These are phyloP conservation scores for Geranium rotundifolium DNA, from an alignment of 345 rosid genomes.

Conservation along the genomic window DNA sequence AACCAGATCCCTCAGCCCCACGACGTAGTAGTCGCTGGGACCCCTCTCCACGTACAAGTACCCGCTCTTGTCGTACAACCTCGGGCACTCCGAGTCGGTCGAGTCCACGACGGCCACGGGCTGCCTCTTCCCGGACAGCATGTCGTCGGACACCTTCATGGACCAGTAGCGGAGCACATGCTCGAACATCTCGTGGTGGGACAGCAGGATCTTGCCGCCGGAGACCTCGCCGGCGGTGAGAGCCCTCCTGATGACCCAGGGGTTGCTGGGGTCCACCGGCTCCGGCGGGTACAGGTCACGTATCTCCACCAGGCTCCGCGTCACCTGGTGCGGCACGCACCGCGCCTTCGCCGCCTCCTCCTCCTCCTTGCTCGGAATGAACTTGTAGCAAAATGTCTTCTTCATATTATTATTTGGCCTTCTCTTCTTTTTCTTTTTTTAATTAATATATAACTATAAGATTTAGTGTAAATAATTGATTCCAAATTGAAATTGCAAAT, in stretches of 20 bases:
- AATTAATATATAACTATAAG: no score
- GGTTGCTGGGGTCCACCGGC: constrained; percentile 10
- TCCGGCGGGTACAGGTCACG: not conserved
- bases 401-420: constrained; percentile 2
- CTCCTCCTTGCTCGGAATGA: constrained; percentile 21
- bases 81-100: constrained; percentile 20
- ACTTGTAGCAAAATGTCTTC: constrained; percentile 20
- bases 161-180: constrained; percentile 24
- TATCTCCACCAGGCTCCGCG: constrained; percentile 18
- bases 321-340: constrained; percentile 5
- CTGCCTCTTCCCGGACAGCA: constrained; percentile 12
- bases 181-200: constrained; percentile 14
- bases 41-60: constrained; percentile 19
- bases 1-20: constrained; percentile 19
- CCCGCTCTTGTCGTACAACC: constrained; percentile 14
- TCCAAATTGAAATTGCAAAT: no score
- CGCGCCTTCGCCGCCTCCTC: constrained; percentile 18
- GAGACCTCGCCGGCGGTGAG: constrained; percentile 12
- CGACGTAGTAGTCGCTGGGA: constrained; percentile 2
- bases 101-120: constrained; percentile 17
- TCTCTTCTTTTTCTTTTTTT: no score
- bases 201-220: constrained; percentile 14
- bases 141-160: constrained; percentile 11
- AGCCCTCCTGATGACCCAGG: constrained; percentile 23
- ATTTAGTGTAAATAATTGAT: no score